Percentiles rank a stretch among this genome's conserved stretches.
These are phyloP conservation scores for Liquidambar formosana DNA, from an alignment of 164 flowering plant genomes.

Conservation along the genomic window DNA sequence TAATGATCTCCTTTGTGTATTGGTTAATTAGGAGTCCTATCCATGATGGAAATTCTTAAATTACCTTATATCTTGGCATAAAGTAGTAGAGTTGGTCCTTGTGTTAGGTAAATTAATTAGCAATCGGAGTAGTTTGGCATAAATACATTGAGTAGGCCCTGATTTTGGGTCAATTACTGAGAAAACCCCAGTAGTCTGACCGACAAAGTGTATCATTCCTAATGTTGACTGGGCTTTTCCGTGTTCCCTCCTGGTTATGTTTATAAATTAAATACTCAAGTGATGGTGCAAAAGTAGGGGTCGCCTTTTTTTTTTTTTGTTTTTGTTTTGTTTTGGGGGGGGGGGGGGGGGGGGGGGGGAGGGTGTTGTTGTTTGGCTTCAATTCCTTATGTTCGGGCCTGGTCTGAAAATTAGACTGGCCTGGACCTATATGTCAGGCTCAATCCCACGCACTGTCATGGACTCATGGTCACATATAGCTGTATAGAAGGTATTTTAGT, in stretches of 20 bases:
- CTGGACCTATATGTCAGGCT: not conserved
- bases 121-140: not conserved
- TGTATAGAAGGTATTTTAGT: too few species aligned
- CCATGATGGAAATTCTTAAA: not conserved
- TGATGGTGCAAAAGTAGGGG: not conserved
- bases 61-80: not conserved
- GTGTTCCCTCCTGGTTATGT: not conserved
- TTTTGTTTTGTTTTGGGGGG: too few species aligned
- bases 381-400: not conserved
- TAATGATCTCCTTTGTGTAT: slow-evolving; percentile 17
- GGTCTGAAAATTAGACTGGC: not conserved
- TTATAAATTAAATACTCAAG: not conserved
- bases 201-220: not conserved
- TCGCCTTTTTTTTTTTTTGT: not conserved
- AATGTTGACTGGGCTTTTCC: not conserved
- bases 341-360: not conserved
- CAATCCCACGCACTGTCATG: too few species aligned
- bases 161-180: not conserved
- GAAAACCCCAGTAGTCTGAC: not conserved
- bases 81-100: not conserved
- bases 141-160: not conserved
- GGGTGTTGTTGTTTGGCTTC: not conserved
- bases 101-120: not conserved
- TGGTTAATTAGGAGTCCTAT: not conserved
- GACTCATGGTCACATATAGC: too few species aligned